phyloP scores from a whole-genome alignment of 2,329 filamentous ascomycete species.

The Salinomyces thailandicus region DNA sequence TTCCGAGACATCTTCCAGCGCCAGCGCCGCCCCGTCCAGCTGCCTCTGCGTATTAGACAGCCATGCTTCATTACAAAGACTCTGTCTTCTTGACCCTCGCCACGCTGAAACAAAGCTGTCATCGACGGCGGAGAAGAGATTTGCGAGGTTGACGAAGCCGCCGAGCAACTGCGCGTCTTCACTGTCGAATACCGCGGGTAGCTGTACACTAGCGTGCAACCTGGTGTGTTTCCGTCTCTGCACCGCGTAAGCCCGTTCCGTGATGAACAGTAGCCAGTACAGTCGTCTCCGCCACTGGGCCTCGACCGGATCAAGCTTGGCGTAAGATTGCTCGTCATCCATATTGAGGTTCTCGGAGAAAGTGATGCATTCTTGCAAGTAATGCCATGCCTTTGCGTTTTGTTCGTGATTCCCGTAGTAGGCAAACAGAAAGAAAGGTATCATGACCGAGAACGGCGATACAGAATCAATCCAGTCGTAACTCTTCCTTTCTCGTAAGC shows the following conservation, averaged over 20 bases:
- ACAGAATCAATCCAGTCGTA: conserved; percentile 23
- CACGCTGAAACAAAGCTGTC: conserved; percentile 27
- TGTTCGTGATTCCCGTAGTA: conserved; percentile 27
- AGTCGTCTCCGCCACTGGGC: conserved; percentile 26
- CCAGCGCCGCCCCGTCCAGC: conserved; percentile 22
- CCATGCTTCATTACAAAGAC: conserved; percentile 27
- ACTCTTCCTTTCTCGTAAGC: conserved; percentile 21
- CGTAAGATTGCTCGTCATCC: conserved; percentile 24
- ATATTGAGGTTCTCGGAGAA: conserved; percentile 24
- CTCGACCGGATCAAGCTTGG: conserved; percentile 22
- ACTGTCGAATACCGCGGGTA: conserved; percentile 24
- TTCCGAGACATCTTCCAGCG: conserved; percentile 21
- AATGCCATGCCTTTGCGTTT: conserved; percentile 26
- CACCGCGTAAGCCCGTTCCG: conserved; percentile 28
- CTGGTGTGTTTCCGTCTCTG: conserved; percentile 26
- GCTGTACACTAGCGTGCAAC: conserved; percentile 20
- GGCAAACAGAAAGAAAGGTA: conserved; percentile 27
- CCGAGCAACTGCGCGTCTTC: conserved; percentile 26
- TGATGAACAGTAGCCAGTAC: conserved; percentile 29
- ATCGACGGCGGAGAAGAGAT: conserved; percentile 27
- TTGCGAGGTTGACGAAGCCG: conserved; percentile 26
- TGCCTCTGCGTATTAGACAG: conserved; percentile 25
- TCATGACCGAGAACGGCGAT: conserved; percentile 24
- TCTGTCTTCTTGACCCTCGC: conserved; percentile 23
- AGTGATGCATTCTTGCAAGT: conserved; percentile 27